Conservation (phyloP, 1,284 basidiomycete species). For the Vanrija pseudolonga region DNA sequence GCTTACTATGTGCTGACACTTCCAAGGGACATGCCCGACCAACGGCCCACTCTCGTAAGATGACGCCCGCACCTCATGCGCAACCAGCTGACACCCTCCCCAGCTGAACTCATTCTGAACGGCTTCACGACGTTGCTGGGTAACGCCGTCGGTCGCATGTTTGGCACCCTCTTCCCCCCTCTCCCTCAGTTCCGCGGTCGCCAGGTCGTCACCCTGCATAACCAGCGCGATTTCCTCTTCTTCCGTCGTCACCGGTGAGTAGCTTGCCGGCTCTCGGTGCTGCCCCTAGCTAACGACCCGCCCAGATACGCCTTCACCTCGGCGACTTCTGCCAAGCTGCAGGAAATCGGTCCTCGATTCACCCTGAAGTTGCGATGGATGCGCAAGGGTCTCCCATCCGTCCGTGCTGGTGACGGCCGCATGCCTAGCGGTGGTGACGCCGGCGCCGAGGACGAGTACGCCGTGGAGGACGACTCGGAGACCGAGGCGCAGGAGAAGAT, state of each 20-base stretch:
- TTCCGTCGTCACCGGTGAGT: slow-evolving; percentile 84
- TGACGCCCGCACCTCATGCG: slow-evolving; percentile 6
- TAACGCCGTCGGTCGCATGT: slow-evolving; percentile 85
- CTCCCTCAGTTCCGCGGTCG: slow-evolving; percentile 93
- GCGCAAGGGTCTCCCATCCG: slow-evolving; percentile 80
- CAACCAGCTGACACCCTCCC: neutral
- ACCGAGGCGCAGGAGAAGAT: slow-evolving; percentile 33
- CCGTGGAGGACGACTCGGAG: slow-evolving; percentile 28
- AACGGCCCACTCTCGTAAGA: slow-evolving; percentile 72
- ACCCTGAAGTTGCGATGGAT: slow-evolving; percentile 90
- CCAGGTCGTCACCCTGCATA: slow-evolving; percentile 96
- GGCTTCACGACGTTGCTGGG: slow-evolving; percentile 93
- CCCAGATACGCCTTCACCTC: slow-evolving; percentile 86
- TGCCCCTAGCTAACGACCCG: slow-evolving; percentile 1
- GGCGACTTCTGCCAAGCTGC: slow-evolving; percentile 83
- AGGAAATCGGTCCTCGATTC: slow-evolving; percentile 97
- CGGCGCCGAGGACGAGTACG: slow-evolving; percentile 47
- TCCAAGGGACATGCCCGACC: slow-evolving; percentile 53
- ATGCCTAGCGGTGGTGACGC: slow-evolving; percentile 57
- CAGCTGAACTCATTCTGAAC: slow-evolving; percentile 87
- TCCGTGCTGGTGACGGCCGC: slow-evolving; percentile 51
- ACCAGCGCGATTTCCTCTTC: slow-evolving; percentile 97
- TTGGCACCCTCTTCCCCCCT: slow-evolving; percentile 92
- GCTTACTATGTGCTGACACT: neutral
- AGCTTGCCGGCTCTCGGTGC: neutral